Conservation (phyloP, 192 early-diverging fungal genomes). For the Pilobolus umbonatus region DNA sequence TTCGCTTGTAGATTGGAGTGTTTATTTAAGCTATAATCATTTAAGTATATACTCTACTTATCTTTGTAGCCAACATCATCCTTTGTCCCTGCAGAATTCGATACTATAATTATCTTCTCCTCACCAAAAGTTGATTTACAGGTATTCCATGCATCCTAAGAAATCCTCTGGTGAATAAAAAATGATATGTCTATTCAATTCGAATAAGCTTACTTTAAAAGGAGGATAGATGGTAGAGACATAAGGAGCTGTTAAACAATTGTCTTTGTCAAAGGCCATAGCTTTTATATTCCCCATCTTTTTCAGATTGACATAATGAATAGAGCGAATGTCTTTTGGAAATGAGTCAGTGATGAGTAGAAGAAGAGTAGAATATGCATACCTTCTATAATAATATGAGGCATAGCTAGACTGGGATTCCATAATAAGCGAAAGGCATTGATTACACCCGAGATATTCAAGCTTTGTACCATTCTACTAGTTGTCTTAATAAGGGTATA, state of each 20-base stretch:
- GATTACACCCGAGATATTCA: conserved; percentile 65
- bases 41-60: not conserved
- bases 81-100: conserved; percentile 84
- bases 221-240: conserved; percentile 58
- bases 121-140: conserved; percentile 60
- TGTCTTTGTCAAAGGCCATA: conserved; percentile 96
- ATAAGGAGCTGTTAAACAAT: conserved; percentile 90
- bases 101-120: conserved; percentile 72
- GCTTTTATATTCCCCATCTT: conserved; percentile 54
- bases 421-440: conserved; percentile 48
- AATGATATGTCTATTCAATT: not conserved
- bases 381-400: conserved; percentile 69
- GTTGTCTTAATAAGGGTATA: no score
- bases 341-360: not conserved
- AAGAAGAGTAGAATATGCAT: conserved; percentile 5
- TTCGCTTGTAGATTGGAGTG: conserved; percentile 31
- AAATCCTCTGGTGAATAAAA: not conserved
- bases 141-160: conserved; percentile 58
- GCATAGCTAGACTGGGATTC: conserved; percentile 67
- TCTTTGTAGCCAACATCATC: conserved; percentile 64
- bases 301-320: conserved; percentile 60
- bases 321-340: conserved; percentile 57
- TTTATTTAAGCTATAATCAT: not conserved
- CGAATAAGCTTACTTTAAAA: conserved; percentile 46
- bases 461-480: conserved; percentile 82